Percentiles rank a stretch among this genome's conserved stretches.
Conservation (phyloP, 441 rosid species). For the Adansonia madagascariensis region DNA sequence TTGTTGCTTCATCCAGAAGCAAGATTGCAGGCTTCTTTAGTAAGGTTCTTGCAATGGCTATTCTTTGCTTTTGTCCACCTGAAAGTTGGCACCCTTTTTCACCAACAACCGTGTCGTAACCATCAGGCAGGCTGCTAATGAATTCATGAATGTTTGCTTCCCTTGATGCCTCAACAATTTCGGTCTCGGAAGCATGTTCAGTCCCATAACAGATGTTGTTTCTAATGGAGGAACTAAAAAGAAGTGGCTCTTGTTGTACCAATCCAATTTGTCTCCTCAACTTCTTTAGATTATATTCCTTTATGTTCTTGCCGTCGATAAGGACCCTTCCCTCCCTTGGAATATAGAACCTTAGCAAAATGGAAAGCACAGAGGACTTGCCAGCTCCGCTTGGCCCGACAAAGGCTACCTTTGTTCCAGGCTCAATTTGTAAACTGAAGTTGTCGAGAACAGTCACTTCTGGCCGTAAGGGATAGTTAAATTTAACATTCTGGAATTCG, state of each 20-base stretch:
- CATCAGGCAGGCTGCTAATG: slow-evolving; percentile 55
- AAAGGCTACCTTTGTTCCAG: slow-evolving; percentile 55
- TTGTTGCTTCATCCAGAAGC: slow-evolving; percentile 74
- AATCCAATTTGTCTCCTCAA: slow-evolving; percentile 53
- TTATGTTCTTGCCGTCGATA: slow-evolving; percentile 47
- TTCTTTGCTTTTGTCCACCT: slow-evolving; percentile 71
- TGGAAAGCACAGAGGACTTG: slow-evolving; percentile 66
- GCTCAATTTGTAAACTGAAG: slow-evolving; percentile 55
- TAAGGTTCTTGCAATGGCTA: slow-evolving; percentile 64
- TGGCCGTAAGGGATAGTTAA: slow-evolving; percentile 60
- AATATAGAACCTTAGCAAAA: slow-evolving; percentile 58
- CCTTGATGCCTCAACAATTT: slow-evolving; percentile 52
- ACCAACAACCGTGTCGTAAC: slow-evolving; percentile 63
- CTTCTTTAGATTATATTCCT: slow-evolving; percentile 44
- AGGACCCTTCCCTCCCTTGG: slow-evolving; percentile 43
- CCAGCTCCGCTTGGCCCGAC: slow-evolving; percentile 79
- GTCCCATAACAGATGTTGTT: slow-evolving; percentile 49
- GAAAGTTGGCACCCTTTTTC: slow-evolving; percentile 77
- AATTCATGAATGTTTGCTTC: slow-evolving; percentile 64
- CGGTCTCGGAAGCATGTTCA: slow-evolving; percentile 52
- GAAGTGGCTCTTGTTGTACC: slow-evolving; percentile 59
- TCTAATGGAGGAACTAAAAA: slow-evolving; percentile 45
- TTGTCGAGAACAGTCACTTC: slow-evolving; percentile 57
- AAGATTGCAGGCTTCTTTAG: slow-evolving; percentile 61
- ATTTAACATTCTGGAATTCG: slow-evolving; percentile 52